phyloP scores from a whole-genome alignment of 495 filamentous ascomycete genomes.

The Daldinia bambusicola region DNA sequence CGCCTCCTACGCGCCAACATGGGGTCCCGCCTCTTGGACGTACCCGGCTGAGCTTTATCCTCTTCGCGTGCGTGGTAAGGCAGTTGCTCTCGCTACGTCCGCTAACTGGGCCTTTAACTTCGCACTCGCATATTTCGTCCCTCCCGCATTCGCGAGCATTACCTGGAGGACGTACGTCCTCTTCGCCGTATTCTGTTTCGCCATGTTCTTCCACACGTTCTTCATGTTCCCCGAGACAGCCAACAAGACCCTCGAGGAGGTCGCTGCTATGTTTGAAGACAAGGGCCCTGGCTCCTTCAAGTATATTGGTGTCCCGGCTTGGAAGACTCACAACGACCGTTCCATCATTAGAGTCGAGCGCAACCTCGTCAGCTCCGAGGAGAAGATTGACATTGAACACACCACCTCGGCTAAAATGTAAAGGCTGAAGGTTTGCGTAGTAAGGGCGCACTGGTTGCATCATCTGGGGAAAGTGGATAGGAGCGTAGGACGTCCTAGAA shows the following conservation, averaged over 20 bases:
- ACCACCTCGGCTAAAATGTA: conserved; percentile 16
- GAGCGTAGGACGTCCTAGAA: conserved; percentile 1
- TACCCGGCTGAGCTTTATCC: conserved; percentile 83
- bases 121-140: conserved; percentile 81
- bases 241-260: conserved; percentile 83
- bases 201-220: conserved; percentile 78
- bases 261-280: conserved; percentile 74
- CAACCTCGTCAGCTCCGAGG: conserved; percentile 49
- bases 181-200: conserved; percentile 79
- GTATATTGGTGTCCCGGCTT: conserved; percentile 73
- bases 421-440: not conserved
- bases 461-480: conserved; percentile 2
- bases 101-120: conserved; percentile 86
- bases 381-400: conserved; percentile 46
- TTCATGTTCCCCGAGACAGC: conserved; percentile 85
- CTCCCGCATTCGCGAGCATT: conserved; percentile 77
- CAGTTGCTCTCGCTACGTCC: conserved; percentile 75
- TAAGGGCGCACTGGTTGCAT: not conserved
- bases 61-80: conserved; percentile 76
- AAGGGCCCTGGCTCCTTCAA: conserved; percentile 60
- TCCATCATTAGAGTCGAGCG: conserved; percentile 47
- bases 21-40: conserved; percentile 77
- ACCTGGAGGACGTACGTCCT: conserved; percentile 78
- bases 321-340: conserved; percentile 68
- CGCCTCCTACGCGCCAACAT: conserved; percentile 78